Percentiles rank a stretch among this genome's conserved stretches.
Conservation (phyloP, 306 rosid species). For the Abrus precatorius region DNA sequence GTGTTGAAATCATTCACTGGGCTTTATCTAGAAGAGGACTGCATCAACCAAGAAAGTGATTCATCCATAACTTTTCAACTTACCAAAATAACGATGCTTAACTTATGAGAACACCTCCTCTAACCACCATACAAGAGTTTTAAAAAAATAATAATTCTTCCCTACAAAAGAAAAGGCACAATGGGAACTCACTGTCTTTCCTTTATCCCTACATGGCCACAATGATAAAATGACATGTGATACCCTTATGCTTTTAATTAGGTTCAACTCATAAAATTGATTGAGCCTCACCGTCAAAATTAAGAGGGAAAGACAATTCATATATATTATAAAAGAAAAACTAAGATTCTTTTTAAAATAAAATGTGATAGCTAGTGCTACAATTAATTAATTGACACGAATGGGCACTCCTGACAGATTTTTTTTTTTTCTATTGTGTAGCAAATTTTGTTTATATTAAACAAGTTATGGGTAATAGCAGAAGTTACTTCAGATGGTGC, state of each 20-base stretch:
- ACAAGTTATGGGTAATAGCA: conserved; percentile 55
- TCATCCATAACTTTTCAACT: conserved; percentile 42
- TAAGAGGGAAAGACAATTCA: not conserved
- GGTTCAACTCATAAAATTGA: conserved; percentile 33
- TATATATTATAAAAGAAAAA: too few relatives aligned
- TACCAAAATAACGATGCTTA: conserved; percentile 33
- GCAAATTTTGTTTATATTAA: conserved; percentile 42
- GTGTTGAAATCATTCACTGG: conserved; percentile 39
- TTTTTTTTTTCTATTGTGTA: conserved; percentile 7
- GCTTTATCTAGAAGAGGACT: conserved; percentile 44
- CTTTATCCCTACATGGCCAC: conserved; percentile 42
- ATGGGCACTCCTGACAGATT: conserved; percentile 55
- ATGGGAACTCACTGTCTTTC: conserved; percentile 50
- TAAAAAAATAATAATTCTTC: conserved; percentile 9
- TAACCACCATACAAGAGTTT: conserved; percentile 5
- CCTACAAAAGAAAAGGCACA: conserved; percentile 21
- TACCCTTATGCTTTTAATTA: conserved; percentile 19
- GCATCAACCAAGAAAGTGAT: conserved; percentile 38
- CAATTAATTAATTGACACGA: conserved; percentile 41
- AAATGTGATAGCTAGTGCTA: conserved; percentile 27
- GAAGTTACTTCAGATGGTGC: conserved; percentile 45
- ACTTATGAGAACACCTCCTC: conserved; percentile 5
- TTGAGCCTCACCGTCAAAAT: conserved; percentile 33
- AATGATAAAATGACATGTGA: conserved; percentile 14
- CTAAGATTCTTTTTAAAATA: not conserved